Evolutionary conservation across 176 grass and related monocot genomes (phyloP).

Genomic region (Phragmites australis): DNA sequence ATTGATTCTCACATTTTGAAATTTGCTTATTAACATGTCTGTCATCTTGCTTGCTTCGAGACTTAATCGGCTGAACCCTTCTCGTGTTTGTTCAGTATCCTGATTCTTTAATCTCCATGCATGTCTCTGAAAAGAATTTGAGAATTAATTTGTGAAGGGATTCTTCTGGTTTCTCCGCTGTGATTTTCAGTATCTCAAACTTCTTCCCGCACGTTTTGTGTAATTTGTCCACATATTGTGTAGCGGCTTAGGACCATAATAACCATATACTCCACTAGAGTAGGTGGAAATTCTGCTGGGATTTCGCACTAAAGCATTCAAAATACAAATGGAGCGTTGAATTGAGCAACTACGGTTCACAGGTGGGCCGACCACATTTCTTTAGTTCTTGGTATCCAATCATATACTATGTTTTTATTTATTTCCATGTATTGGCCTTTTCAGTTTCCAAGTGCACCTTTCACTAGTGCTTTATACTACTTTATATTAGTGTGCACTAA

Average conservation of each 20-base stretch:
- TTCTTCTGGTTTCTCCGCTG: background rate
- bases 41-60: background rate
- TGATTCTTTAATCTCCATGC: background rate
- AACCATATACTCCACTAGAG: too few species aligned
- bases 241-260: background rate
- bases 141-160: background rate
- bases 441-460: too few species aligned
- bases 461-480: too few species aligned
- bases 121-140: background rate
- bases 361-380: too few species aligned
- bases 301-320: background rate
- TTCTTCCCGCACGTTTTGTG: background rate
- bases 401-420: too few species aligned
- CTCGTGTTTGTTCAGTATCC: background rate
- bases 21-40: background rate
- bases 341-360: too few species aligned
- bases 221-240: background rate
- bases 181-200: background rate
- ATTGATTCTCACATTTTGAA: slow-evolving; percentile 17
- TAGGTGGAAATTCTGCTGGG: background rate
- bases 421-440: too few species aligned
- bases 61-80: background rate
- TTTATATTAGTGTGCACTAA: too few species aligned
- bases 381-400: too few species aligned
- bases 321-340: too few species aligned